Base-by-base conservation (phyloP, 176 grass and related monocot genomes). In the Oropetium thomaeum region DNA sequence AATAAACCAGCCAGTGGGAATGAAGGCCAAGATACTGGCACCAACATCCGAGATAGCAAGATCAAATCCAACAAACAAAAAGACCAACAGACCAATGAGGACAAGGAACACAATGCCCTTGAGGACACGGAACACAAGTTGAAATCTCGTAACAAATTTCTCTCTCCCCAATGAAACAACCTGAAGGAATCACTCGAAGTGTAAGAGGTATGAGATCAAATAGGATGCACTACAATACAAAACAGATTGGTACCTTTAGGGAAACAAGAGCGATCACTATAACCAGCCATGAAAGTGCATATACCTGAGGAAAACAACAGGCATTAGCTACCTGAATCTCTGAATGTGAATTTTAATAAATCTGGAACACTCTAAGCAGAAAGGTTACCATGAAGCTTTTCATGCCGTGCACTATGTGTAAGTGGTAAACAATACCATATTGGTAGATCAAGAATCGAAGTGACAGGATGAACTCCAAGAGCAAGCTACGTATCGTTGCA, bases 371-470 rank as follows among this genome's bases (percentile, higher is more conserved):
- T 57, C 22, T 60, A 72, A 44, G 26, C 23, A 69, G 20, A 17
- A 83, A 62, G 17, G 34, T 35, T 86, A 92, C 90, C 75, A 85
- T 70, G 70, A 92, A 85, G 70, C 82, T 92, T 83, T 72, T 88
- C 71, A 73, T 32, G 19, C 1, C 65, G 5, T 89, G 79, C 65
- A 79, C 83, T 67, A 92, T 88, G 62, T 88, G 79, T 13, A 92
- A 78, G 19, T 92, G 90, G 58, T 92, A 92, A 40, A 92, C 90
- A 58, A 92, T 92, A 55, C 90, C 86, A 68, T 92, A 92, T 69
- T 92, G 90, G 62, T 86, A 89, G 60, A 92, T 82, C 70, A 92
- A 85, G 79, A 92, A 79, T 10, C 86, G 90, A 8, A 92, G 75
- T 20, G 86, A 83, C 22, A 92, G 60, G 52, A 89, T 37, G 27